phyloP scores from a whole-genome alignment of 495 filamentous ascomycete genomes.

The Neurospora sp. region DNA sequence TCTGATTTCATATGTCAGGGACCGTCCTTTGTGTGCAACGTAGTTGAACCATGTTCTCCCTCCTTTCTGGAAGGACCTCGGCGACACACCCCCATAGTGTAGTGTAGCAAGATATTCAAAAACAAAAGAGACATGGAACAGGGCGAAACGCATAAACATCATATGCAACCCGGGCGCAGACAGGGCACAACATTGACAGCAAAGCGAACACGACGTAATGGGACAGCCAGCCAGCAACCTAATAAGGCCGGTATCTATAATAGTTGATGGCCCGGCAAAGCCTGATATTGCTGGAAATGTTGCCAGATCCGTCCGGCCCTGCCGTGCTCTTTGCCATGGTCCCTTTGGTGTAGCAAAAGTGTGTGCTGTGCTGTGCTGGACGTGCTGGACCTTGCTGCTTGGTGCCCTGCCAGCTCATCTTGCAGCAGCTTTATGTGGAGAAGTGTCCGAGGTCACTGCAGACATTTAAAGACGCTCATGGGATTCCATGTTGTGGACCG shows the following conservation, averaged over 20 bases:
- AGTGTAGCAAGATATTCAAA: neutral
- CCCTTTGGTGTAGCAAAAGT: neutral
- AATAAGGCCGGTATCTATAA: neutral
- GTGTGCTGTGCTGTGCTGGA: neutral
- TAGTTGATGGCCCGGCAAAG: neutral
- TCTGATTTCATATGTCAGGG: neutral
- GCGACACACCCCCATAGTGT: neutral
- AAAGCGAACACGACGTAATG: neutral
- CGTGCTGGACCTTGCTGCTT: neutral
- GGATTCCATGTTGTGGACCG: neutral
- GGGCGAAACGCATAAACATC: neutral
- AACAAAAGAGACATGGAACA: neutral
- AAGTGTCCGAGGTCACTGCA: constrained; percentile 7
- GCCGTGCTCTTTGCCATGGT: neutral
- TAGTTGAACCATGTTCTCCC: neutral
- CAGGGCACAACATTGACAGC: neutral
- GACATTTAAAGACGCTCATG: constrained; percentile 17
- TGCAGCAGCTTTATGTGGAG: constrained; percentile 26
- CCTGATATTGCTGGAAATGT: neutral
- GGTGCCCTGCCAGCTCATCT: constrained; percentile 29
- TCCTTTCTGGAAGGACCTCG: neutral
- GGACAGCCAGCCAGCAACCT: neutral
- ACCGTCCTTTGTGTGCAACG: neutral
- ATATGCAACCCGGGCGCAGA: neutral
- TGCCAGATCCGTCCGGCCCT: neutral